Evolutionary conservation across 805 yeast species (phyloP), one percentile per base, ranked within the genome.

Genomic region (Metschnikowia koreensis): DNA sequence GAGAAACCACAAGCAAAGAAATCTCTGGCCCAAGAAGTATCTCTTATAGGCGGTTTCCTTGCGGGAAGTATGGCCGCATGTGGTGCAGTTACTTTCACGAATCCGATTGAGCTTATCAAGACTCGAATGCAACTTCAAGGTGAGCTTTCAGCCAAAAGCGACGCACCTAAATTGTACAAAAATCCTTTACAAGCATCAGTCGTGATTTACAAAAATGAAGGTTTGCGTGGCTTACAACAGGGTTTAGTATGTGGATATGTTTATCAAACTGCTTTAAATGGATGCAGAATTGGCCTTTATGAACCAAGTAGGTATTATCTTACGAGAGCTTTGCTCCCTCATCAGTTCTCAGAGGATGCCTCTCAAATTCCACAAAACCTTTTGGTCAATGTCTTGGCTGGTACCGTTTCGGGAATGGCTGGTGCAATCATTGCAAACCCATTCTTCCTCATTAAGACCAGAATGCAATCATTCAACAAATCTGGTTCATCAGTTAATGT

Each of bases 111-210:
- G 69, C 76, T 94, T 55, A 90, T 93, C 60, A 94, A 94, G 73
- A 94, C 96, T 8, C 77, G 98, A 72, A 88, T 93, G 96, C 99
- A 94, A 69, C 75, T 94, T 44, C 97, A 94, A 69, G 99, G 99
- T 54, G 98, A 94, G 70, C 76, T 93, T 47, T 73, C 81, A 11
- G 76, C 85, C 12, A 71, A 78, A 9, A 67, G 76, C 33, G 72
- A 78, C 39, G 78, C 76, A 26, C 77, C 84, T 0, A 74, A 64
- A 50, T 59, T 79, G 22, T 94, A 93, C 69, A 86, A 79, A 59
- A 93, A 94, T 61, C 92, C 97, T 10, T 59, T 88, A 36, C 98
- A 94, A 70, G 97, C 97, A 1, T 72, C 92, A 57, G 78, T 67
- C 0, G 79, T 84, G 11, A 89, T 93, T 52, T 83, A 73, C 66